Evolutionary conservation across 1,284 basidiomycete species (phyloP), one percentile per base, ranked within the genome.

Genomic region (Pseudozyma thailandica): DNA sequence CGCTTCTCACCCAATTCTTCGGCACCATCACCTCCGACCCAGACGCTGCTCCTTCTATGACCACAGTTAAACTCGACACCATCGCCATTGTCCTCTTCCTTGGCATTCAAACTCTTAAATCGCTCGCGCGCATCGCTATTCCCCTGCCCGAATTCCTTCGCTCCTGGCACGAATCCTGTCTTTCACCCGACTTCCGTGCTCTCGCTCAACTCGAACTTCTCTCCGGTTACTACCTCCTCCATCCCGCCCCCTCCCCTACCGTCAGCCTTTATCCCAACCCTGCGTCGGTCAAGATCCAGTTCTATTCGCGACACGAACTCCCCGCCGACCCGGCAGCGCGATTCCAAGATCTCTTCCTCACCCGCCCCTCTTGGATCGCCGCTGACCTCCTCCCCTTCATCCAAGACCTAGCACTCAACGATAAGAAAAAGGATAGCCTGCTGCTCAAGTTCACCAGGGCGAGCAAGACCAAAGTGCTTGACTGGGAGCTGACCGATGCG

Each of bases 311-410:
- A n/a, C 68, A 74, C 18, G 53, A 58, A 6, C 63, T 83, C 15
- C 81, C 81, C 6, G 27, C 61, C 3, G 75, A 79, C 4, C 77
- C 81, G 21, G 75, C 77, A 2, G 61, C 70, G 13, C 72, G 82
- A 9, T 82, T 83, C 49, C 75, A 78, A 44, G 72, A 79, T 33
- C 72, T 83, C 4, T 83, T 83, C 54, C 44, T 69, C 10, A 60
- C 77, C 18, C 62, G 80, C 7, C 33, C 76, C 3, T 49, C 64
- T 21, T 83, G 82, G 82, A 52, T 72, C 30, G 71, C 74, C 2
- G 66, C 77, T 13, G 81, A 83, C 31, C 70, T 83, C 12, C 41
- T 66, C 10, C 82, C 82, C 89, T 82, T 79, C 26, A 50, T 82
- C 31, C 44, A 70, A 12, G 69, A 73, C 20, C 53, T 81, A 10